Evolutionary conservation across 2,329 filamentous ascomycete genomes (phyloP), one percentile per base, ranked within the genome.

Genomic region (Aspergillus flavus): DNA sequence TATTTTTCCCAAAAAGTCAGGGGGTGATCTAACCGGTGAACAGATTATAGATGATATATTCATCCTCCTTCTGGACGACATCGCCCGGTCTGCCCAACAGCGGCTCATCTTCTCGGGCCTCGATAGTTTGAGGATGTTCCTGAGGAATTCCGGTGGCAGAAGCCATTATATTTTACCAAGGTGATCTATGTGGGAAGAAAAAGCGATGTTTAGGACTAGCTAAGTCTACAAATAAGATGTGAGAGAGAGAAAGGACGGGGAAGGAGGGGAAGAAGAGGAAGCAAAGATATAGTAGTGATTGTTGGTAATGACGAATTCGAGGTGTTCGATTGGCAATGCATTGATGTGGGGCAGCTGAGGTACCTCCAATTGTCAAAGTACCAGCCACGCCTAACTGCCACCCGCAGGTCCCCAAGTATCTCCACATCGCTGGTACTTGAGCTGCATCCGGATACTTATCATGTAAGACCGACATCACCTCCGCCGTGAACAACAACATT

Each of bases 81-180:
- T 94, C 91, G 54, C 92, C 92, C 50, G 88, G 84, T 57, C 84
- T 82, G 59, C 90, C 91, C 36, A 94, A 82, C 59, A 94, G 81
- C 67, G 91, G 91, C 72, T 92, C 88, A 58, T 89, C 84, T 72
- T 92, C 90, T 48, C 77, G 78, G 23, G 71, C 69, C 64, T 73
- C 52, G 66, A 75, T 70, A 62, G 75, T 73, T 61, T 79, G 75
- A 57, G 79, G 78, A 66, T 79, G 78, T 48, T 77, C 76, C 69
- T 89, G 83, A 28, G 89, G 89, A 62, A 90, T 85, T 59, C 87
- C 88, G 41, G 89, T 89, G 60, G 88, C 84, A 64, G 89, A 91
- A 36, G 89, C 85, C 90, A 93, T 93, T 32, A n/a, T 52, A 21
- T 14, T 32, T 32, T 32, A 19, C 30, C 16, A 52, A 32, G 9